Percentiles rank a stretch among this genome's conserved stretches.
Conservation (phyloP, 2,329 filamentous ascomycete genomes). For the Hypoxylon sp. region DNA sequence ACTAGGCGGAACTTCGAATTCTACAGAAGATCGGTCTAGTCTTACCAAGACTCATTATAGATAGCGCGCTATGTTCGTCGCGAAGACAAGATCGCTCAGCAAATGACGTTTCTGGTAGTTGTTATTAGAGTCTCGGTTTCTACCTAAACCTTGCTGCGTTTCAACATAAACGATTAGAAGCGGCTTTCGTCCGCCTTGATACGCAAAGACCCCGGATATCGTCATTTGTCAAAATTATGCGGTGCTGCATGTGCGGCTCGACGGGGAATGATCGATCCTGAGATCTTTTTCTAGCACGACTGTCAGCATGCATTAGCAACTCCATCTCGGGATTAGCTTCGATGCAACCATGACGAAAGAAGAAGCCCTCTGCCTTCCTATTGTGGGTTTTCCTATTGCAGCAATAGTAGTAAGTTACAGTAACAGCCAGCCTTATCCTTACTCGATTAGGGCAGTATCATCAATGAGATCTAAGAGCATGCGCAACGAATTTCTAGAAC, state of each 20-base stretch:
- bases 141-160: constrained; percentile 21
- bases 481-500: constrained; percentile 28
- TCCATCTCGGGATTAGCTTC: constrained; percentile 28
- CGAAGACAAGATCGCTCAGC: constrained; percentile 8
- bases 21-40: constrained; percentile 4
- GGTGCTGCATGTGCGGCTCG: constrained; percentile 1
- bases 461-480: constrained; percentile 20
- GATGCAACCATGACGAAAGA: constrained; percentile 43
- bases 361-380: constrained; percentile 34
- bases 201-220: constrained; percentile 1
- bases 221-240: constrained; percentile 21
- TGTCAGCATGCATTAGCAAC: constrained; percentile 22
- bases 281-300: constrained; percentile 7
- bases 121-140: constrained; percentile 17
- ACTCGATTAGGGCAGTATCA: constrained; percentile 32
- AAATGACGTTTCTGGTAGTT: constrained; percentile 8
- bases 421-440: constrained; percentile 34
- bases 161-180: constrained; percentile 11
- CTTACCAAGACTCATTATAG: neutral
- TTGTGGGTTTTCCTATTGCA: constrained; percentile 27
- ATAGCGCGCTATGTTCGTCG: constrained; percentile 3
- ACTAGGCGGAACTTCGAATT: constrained; percentile 9
- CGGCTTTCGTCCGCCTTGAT: constrained; percentile 10
- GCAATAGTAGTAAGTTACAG: constrained; percentile 39
- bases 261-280: constrained; percentile 10